phyloP scores from a whole-genome alignment of 2,329 filamentous ascomycete genomes.

The Amylocarpus encephaloides region DNA sequence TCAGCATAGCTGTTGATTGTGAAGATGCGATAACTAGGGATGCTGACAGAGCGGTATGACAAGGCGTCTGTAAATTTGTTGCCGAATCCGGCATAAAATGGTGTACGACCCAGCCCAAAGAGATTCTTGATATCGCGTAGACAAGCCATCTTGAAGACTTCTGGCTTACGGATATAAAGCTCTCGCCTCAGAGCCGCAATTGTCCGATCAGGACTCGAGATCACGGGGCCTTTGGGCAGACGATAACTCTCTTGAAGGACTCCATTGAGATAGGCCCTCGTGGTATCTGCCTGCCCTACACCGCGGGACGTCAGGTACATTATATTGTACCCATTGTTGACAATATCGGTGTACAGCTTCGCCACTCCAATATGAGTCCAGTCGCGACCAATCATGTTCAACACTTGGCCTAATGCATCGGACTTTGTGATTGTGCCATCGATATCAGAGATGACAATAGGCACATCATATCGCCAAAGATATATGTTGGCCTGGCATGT shows the following conservation, averaged over 20 bases:
- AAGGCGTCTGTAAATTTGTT: conserved; percentile 95
- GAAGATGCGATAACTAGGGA: conserved; percentile 89
- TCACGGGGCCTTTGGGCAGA: conserved; percentile 84
- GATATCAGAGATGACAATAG: conserved; percentile 96
- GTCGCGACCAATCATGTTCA: conserved; percentile 94
- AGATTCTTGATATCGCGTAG: conserved; percentile 87
- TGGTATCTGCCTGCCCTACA: conserved; percentile 88
- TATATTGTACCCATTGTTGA: conserved; percentile 94
- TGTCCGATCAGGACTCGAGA: conserved; percentile 89
- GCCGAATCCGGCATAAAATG: conserved; percentile 95
- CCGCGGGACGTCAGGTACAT: conserved; percentile 94
- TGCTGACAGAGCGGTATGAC: conserved; percentile 92
- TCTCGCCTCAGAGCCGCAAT: conserved; percentile 89
- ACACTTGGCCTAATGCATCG: conserved; percentile 84
- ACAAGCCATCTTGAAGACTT: conserved; percentile 99
- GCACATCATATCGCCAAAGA: conserved; percentile 83
- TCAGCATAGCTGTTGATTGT: conserved; percentile 98
- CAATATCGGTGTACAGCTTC: conserved; percentile 94
- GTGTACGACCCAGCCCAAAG: conserved; percentile 69
- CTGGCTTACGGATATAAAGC: conserved; percentile 90
- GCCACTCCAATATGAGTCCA: conserved; percentile 97
- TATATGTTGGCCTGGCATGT: conserved; percentile 92
- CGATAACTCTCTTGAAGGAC: conserved; percentile 83
- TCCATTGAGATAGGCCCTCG: conserved; percentile 80
- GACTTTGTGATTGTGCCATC: conserved; percentile 99